A percentile compares a stretch with the other conserved stretches of the same genome.
Evolutionary conservation across 139 green algal genomes (phyloP).

Genomic region (Chlorella sp.): DNA sequence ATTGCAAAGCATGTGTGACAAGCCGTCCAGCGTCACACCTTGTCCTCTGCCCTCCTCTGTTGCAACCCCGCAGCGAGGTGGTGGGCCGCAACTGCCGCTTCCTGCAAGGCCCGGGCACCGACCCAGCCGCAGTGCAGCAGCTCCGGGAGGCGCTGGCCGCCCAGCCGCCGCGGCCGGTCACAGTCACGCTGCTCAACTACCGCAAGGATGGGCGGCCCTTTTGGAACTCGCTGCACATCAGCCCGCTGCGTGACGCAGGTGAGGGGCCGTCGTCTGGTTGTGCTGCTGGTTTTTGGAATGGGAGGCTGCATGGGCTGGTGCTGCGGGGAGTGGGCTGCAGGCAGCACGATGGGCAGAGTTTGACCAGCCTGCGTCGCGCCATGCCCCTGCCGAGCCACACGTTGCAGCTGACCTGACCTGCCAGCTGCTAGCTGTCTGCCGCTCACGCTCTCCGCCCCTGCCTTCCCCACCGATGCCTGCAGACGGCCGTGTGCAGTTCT

Average conservation of each 20-base stretch:
- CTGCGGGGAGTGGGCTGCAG: not conserved
- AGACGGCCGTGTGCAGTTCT: constrained; percentile 57
- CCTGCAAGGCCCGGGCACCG: constrained; percentile 53
- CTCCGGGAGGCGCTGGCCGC: constrained; percentile 51
- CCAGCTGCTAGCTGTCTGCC: too few species aligned
- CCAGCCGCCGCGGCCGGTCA: constrained; percentile 44
- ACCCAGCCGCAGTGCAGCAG: constrained; percentile 40
- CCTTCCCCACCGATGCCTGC: not conserved
- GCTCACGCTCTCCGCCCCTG: too few species aligned
- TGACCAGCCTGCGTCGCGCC: too few species aligned
- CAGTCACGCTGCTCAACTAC: constrained; percentile 72
- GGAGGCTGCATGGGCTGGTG: not conserved
- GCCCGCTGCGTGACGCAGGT: constrained; percentile 56
- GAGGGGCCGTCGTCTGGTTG: too few species aligned
- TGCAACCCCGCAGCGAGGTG: constrained; percentile 55
- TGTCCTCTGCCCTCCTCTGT: constrained; percentile 55
- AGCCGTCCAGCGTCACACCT: constrained; percentile 72
- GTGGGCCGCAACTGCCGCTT: constrained; percentile 55
- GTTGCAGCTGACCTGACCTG: too few species aligned
- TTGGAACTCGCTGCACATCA: constrained; percentile 72
- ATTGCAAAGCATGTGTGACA: too few species aligned
- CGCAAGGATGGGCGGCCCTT: constrained; percentile 52
- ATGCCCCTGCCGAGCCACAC: too few species aligned
- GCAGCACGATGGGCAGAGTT: too few species aligned
- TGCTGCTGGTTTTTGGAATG: too few species aligned